These are phyloP conservation scores for Blastobotrys chiropterorum DNA, from an alignment of 805 yeast genomes.

Conservation along the genomic window DNA sequence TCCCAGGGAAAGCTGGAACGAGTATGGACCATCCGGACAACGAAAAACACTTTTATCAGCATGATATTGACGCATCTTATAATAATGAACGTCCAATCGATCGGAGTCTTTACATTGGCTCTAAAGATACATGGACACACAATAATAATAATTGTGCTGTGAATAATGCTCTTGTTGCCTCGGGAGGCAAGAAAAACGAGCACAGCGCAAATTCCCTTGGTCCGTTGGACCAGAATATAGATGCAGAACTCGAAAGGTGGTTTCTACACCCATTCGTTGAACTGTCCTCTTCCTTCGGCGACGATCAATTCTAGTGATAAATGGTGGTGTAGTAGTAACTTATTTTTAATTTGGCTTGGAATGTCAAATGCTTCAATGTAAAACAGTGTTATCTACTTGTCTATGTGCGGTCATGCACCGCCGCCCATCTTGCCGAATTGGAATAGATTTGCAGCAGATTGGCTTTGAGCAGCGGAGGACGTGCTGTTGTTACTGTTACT, in stretches of 20 bases:
- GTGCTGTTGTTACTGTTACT: conserved; percentile 9
- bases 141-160: too few species aligned
- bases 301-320: background rate
- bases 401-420: background rate
- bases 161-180: too few species aligned
- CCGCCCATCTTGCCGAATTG: conserved; percentile 30
- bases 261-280: conserved; percentile 4
- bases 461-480: conserved; percentile 6
- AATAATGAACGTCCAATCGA: background rate
- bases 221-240: too few species aligned
- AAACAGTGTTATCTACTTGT: background rate
- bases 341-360: too few species aligned
- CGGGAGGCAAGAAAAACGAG: background rate
- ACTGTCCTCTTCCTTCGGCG: background rate
- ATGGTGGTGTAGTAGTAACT: too few species aligned
- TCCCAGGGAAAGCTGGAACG: background rate
- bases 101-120: background rate
- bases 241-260: conserved; percentile 5
- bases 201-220: too few species aligned
- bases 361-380: too few species aligned
- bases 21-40: background rate
- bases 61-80: conserved; percentile 4
- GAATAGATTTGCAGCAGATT: conserved; percentile 22
- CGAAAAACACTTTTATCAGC: background rate
- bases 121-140: too few species aligned